Evolutionary conservation across 257 asterid species (phyloP), one percentile per base, ranked within the genome.

Genomic region (Parsonsia alboflavescens): DNA sequence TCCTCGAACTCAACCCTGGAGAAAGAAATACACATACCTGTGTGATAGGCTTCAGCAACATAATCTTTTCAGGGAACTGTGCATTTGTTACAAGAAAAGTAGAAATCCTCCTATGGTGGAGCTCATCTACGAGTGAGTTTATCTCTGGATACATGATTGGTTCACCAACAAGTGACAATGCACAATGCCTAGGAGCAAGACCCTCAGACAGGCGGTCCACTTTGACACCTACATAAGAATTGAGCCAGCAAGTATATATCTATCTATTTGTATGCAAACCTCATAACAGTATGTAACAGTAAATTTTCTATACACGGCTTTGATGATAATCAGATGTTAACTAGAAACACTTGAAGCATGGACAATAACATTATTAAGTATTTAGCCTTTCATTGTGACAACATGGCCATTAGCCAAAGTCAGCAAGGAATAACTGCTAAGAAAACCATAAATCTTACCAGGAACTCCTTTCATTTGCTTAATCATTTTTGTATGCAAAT

Each of bases 61-160:
- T 81, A 71, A 95, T 95, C 83, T 80, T 95, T 19, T 95, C 99
- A 7, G 99, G 99, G 42, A 95, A 95, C 85, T 95, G 99, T 4
- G 99, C 99, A 82, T 95, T 95, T 77, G 99, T 95, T 58, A 92
- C 99, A 42, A 95, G 92, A 80, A 95, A 95, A 83, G 99, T 95
- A 2, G 99, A 95, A 78, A 95, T 92, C 64, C 90, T 82, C 82
- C 98, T 89, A 75, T 80, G 77, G 68, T 92, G 99, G 76, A 95
- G 88, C 88, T 95, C 99, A 61, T 90, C 96, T 49, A 95, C 76
- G 30, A 95, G 96, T 71, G 93, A 33, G 71, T 95, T 95, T 67
- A 95, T 95, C 86, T 92, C 99, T 5, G 98, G 99, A 78, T 95
- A 92, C 99, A 95, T 95, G 80, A 95, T 95, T 73, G 99, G 98